Base-by-base conservation (phyloP, 495 filamentous ascomycete genomes). In the Cercophora scortea region DNA sequence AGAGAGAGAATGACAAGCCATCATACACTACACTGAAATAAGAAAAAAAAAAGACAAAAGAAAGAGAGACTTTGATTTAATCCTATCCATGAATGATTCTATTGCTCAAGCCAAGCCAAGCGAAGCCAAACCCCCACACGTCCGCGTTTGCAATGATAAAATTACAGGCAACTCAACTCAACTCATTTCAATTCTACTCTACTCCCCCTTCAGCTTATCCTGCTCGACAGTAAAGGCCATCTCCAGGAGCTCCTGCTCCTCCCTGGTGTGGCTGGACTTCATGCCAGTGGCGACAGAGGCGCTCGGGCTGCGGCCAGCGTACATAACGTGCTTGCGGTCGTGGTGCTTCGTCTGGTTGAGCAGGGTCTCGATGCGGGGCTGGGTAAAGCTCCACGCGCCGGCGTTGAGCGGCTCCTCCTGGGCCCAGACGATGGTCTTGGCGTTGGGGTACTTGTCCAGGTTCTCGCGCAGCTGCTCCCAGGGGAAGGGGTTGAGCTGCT, bases 321-420 rank as follows among this genome's bases (percentile, higher is more conserved):
- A 98, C 82, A 95, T 86, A 62, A 96, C 89, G 73, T 97, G 90
- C 70, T 93, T 90, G 59, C 85, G 80, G 72, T 91, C 81, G 74
- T 98, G 94, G 70, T 93, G 76, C 71, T 92, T 65, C 3, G 93
- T 96, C 52, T 88, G 64, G 76, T 96, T 96, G 47, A 98, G 77
- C 62, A 97, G 71, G 18, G 90, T 97, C 81, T 98, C 94, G 56
- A 98, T 87, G 63, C 94, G 84, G 16, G 93, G 93, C 74, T 98
- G 93, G 34, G 84, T 86, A 79, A 88, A 97, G 66, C 81, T 87
- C 93, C 93, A 98, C 39, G 85, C 86, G 64, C 93, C 93, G 13
- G 93, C 93, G 65, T 98, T 98, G 49, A 98, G 80, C 35, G 93
- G 93, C 74, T 98, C 93, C 72, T 98, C 93, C 75, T 98, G 93